Conservation (phyloP, 140 eudicot genomes). For the Senecio squalidus region DNA sequence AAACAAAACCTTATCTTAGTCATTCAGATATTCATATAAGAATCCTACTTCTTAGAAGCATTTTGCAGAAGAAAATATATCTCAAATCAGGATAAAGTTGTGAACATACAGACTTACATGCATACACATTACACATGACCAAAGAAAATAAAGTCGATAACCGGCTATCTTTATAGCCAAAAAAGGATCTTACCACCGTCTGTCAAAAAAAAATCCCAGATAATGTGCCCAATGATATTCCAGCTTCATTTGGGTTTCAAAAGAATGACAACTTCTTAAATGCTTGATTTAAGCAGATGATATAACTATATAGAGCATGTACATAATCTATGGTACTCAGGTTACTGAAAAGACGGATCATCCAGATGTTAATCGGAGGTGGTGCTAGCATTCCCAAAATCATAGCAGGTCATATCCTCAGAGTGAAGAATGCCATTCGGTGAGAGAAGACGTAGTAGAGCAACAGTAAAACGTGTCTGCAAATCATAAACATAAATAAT, state of each 20-base stretch:
- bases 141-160: too few relatives aligned
- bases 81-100: too few relatives aligned
- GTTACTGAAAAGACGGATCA: slow-evolving; percentile 3
- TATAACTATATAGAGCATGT: slow-evolving; percentile 18
- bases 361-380: slow-evolving; percentile 20
- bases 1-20: too few relatives aligned
- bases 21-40: too few relatives aligned
- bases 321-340: slow-evolving; percentile 17
- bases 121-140: too few relatives aligned
- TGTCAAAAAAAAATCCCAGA: too few relatives aligned
- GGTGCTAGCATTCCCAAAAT: slow-evolving; percentile 38
- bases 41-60: too few relatives aligned
- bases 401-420: slow-evolving; percentile 46
- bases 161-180: not conserved
- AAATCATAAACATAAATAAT: slow-evolving; percentile 2
- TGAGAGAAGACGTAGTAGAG: slow-evolving; percentile 62
- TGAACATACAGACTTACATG: too few relatives aligned
- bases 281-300: slow-evolving; percentile 15
- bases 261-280: slow-evolving; percentile 17
- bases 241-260: slow-evolving; percentile 8
- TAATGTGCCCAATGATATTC: slow-evolving; percentile 2
- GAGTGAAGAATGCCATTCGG: slow-evolving; percentile 68
- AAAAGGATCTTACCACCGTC: too few relatives aligned
- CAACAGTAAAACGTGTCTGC: slow-evolving; percentile 63
- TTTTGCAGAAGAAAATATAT: too few relatives aligned